Evolutionary conservation across 2,329 filamentous ascomycete species (phyloP), one percentile per base, ranked within the genome.

Genomic region (Hyphodiscus sp.): DNA sequence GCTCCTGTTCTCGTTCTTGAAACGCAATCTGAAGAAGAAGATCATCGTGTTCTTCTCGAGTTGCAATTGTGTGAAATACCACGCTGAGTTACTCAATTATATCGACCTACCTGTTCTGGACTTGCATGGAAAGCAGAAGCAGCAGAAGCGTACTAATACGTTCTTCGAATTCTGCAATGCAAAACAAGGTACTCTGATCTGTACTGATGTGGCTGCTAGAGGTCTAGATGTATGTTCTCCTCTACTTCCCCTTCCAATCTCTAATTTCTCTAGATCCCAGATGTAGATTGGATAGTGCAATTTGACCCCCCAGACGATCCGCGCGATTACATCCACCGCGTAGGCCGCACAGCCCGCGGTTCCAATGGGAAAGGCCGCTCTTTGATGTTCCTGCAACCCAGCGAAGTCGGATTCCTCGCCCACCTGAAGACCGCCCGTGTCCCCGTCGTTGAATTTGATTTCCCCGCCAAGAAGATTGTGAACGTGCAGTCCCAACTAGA

Each of bases 101-200:
- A 96, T 97, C 65, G 94, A 97, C 70, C 80, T 96, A 42, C 91
- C 88, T 5, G 89, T 95, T 2, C 79, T 95, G 44, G 87, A 89
- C 63, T 77, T 95, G 8, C 89, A 95, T 70, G 94, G 91, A 62
- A 96, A 99, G 74, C 90, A 96, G 73, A 99, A 99, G 74, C 94
- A 99, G 73, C 91, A 96, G 73, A 96, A 96, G 72, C 88, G 94
- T n/a, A 99, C 94, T 20, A 95, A 95, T 68, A 96, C 91, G 0
- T 99, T 99, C 71, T 99, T 97, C 71, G 92, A 97, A 70, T 99
- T 99, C 70, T 86, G 83, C 67, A 91, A 91, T 65, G 86, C 91
- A 18, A 85, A 84, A 61, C 82, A 87, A 61, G 94, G 92, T 20
- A 95, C 89, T 0, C 73, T 99, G 51, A 94, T 99, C 63, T 96